These are phyloP conservation scores for Rosa rugosa DNA, from an alignment of 306 rosid species.

Conservation along the genomic window DNA sequence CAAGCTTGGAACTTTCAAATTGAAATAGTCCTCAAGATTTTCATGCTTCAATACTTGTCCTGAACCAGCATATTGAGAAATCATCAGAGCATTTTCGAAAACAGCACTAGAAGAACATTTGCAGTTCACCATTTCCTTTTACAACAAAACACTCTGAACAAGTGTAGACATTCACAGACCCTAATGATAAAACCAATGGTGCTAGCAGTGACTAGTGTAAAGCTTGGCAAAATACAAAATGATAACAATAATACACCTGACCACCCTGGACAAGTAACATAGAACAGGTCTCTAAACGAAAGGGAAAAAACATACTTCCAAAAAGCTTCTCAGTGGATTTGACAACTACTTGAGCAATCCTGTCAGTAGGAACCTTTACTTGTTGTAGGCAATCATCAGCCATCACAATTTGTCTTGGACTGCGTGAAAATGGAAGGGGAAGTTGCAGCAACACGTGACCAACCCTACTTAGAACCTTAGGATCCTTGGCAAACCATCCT, in stretches of 20 bases:
- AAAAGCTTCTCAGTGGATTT: slow-evolving; percentile 79
- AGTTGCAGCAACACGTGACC: slow-evolving; percentile 86
- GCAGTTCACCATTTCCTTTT: background rate
- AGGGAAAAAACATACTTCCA: slow-evolving; percentile 71
- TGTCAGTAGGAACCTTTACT: slow-evolving; percentile 66
- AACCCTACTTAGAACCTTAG: slow-evolving; percentile 63
- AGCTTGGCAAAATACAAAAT: background rate
- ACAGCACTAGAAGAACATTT: background rate
- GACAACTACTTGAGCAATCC: slow-evolving; percentile 74
- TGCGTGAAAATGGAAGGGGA: slow-evolving; percentile 57
- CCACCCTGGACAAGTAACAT: background rate
- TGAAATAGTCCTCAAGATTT: slow-evolving; percentile 64
- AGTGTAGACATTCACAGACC: background rate
- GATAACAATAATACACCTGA: background rate
- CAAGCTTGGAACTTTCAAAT: slow-evolving; percentile 81
- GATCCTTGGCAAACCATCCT: slow-evolving; percentile 98
- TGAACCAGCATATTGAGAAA: slow-evolving; percentile 33
- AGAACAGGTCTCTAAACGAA: background rate
- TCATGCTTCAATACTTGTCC: slow-evolving; percentile 88
- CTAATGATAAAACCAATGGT: background rate
- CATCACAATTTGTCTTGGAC: slow-evolving; percentile 73
- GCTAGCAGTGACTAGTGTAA: background rate
- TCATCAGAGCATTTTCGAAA: slow-evolving; percentile 23
- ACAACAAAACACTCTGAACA: background rate
- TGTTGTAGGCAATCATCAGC: slow-evolving; percentile 93